Percentiles rank a stretch among this genome's conserved stretches.
Evolutionary conservation across 208 protist species (phyloP).

Genomic region (Acanthamoeba culbertsoni): DNA sequence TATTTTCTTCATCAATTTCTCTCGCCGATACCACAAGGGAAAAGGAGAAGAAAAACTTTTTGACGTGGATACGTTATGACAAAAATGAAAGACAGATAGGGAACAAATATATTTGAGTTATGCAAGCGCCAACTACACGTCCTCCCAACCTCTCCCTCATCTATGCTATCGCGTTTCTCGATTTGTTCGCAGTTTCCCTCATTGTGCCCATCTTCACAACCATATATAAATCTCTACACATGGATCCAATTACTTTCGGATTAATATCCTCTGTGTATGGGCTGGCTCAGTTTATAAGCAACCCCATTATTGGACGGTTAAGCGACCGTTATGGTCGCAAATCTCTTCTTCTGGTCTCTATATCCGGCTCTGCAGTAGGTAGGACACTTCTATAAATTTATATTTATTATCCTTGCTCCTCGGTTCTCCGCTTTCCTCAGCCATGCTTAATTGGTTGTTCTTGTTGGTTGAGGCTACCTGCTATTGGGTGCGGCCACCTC

Average conservation of each 20-base stretch:
- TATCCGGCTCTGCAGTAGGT: not conserved
- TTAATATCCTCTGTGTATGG: not conserved
- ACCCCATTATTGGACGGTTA: not conserved
- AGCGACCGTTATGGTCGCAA: not conserved
- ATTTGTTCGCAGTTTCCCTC: not conserved
- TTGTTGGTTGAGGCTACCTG: not conserved
- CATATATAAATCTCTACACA: not conserved
- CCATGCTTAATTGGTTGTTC: not conserved
- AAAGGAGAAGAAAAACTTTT: not conserved
- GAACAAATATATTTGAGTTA: not conserved
- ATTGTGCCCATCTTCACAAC: slow-evolving; percentile 22
- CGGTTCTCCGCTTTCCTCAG: not conserved
- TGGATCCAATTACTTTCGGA: not conserved
- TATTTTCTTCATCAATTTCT: no score
- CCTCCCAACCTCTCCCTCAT: not conserved
- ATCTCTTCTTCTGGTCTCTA: not conserved
- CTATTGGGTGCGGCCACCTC: not conserved
- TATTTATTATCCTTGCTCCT: not conserved
- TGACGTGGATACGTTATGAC: no score
- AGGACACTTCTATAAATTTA: not conserved
- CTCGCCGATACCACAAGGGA: no score
- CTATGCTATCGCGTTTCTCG: not conserved
- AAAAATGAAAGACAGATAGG: no score
- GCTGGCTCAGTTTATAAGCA: not conserved
- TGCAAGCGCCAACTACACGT: not conserved